Evolutionary conservation across 176 grass and related monocot genomes (phyloP).

Genomic region (Phyllostachys edulis): DNA sequence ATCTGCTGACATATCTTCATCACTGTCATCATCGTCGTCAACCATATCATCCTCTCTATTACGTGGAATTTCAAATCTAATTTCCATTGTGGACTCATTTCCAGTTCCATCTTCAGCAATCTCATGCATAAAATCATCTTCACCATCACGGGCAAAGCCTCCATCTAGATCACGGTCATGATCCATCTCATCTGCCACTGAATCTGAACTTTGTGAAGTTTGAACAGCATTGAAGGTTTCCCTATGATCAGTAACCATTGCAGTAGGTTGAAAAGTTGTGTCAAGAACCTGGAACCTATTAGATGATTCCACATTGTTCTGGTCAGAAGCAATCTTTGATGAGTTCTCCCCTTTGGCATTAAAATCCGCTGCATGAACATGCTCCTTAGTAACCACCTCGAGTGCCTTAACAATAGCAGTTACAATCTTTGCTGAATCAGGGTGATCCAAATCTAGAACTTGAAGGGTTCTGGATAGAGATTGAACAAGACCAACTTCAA

Average conservation of each 20-base stretch:
- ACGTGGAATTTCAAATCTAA: conserved; percentile 83
- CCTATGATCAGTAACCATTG: conserved; percentile 58
- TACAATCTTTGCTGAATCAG: conserved; percentile 91
- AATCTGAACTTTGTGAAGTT: conserved; percentile 65
- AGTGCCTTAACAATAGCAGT: conserved; percentile 80
- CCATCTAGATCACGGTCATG: conserved; percentile 73
- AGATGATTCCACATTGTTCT: conserved; percentile 58
- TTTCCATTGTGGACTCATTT: conserved; percentile 84
- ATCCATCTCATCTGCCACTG: conserved; percentile 86
- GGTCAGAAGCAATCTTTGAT: conserved; percentile 49
- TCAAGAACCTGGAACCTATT: conserved; percentile 72
- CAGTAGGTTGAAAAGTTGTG: conserved; percentile 61
- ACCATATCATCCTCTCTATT: conserved; percentile 83
- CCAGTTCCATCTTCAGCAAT: conserved; percentile 76
- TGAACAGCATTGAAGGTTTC: conserved; percentile 66
- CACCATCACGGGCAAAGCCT: conserved; percentile 58
- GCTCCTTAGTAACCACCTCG: conserved; percentile 88
- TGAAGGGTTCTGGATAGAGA: conserved; percentile 65
- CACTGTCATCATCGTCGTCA: conserved; percentile 74
- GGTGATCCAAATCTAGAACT: conserved; percentile 85
- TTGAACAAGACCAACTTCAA: conserved; percentile 83
- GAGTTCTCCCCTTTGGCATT: conserved; percentile 64
- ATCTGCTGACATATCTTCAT: conserved; percentile 79
- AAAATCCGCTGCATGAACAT: conserved; percentile 72
- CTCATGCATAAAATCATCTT: conserved; percentile 98